Evolutionary conservation across 2,329 filamentous ascomycete genomes (phyloP), one percentile per base, ranked within the genome.

Genomic region (Phialophora verrucosa): DNA sequence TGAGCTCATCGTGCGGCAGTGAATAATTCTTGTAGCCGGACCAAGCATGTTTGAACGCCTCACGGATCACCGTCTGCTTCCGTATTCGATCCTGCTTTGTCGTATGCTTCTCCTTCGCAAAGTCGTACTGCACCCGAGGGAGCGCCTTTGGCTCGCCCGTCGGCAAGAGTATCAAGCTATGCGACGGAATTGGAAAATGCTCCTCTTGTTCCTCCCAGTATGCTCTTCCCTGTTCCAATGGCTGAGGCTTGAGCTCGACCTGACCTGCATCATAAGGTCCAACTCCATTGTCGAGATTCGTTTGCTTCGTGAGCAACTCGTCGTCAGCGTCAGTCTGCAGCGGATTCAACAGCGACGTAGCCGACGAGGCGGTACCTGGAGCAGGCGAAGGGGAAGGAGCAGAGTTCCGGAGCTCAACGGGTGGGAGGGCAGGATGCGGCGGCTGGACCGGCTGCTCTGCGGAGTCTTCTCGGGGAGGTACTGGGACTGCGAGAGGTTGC

Each of bases 1-100:
- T 84, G 17, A 98, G 79, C 80, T 98, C 95, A 75, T 98, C 95
- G 72, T 96, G 91, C 68, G 89, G 86, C 87, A 91, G 95, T 11
- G 93, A 94, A 73, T 88, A 84, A 67, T 87, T 83, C 74, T 86
- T 90, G 79, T 98, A 98, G 42, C 91, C 92, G 3, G 82, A 79
- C 94, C 95, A 98, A 0, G 92, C 88, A 72, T 89, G 89, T 73
- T 86, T 81, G 77, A 96, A 91, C 65, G 93, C 90, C 5, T 85
- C 83, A 76, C 88, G 92, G 76, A 98, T 89, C 44, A 84, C 81
- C 8, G 83, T 81, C 65, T 90, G 84, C 64, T 91, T 88, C 59
- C 85, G 78, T 66, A 88, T 78, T 38, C 93, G 88, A 71, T 87
- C 87, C 56, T 83, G 82, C 73, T 86, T 88, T 31, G 83, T 84